phyloP scores from a whole-genome alignment of 2,329 filamentous ascomycete species.

The Periconia sp. region DNA sequence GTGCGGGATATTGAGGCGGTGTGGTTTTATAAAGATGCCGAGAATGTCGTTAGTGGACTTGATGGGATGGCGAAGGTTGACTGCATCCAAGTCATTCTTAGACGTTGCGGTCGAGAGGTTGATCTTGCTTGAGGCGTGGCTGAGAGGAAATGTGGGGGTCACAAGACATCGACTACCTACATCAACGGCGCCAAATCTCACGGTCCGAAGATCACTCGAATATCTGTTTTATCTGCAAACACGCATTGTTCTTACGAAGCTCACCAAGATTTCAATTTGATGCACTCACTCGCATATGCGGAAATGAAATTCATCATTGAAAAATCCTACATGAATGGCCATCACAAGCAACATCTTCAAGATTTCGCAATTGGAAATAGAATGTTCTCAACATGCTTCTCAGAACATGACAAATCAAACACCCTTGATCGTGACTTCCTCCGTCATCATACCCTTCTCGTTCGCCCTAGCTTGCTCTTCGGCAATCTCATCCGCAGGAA shows the following conservation, averaged over 20 bases:
- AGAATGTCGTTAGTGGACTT: constrained; percentile 20
- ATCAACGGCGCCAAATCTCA: no score
- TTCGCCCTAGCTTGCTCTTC: constrained; percentile 22
- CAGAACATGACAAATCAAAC: not conserved
- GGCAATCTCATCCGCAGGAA: constrained; percentile 32
- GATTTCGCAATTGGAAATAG: not conserved
- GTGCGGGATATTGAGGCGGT: constrained; percentile 33
- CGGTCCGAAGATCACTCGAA: no score
- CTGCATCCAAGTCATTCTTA: constrained; percentile 34
- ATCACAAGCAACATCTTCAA: not conserved
- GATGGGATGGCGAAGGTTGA: constrained; percentile 32
- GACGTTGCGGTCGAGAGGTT: constrained; percentile 27
- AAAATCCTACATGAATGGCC: not conserved
- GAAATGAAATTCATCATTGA: not conserved
- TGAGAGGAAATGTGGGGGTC: not conserved
- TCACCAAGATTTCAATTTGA: no score
- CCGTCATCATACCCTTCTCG: constrained; percentile 15
- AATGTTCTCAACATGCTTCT: not conserved
- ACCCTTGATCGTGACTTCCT: constrained; percentile 5
- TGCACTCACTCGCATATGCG: not conserved
- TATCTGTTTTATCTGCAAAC: no score
- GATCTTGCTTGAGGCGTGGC: constrained; percentile 23
- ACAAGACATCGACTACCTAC: not conserved
- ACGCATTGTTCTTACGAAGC: no score
- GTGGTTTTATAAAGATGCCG: constrained; percentile 30